Conservation (phyloP, 2,329 filamentous ascomycete species). For the Fusarium falciforme region DNA sequence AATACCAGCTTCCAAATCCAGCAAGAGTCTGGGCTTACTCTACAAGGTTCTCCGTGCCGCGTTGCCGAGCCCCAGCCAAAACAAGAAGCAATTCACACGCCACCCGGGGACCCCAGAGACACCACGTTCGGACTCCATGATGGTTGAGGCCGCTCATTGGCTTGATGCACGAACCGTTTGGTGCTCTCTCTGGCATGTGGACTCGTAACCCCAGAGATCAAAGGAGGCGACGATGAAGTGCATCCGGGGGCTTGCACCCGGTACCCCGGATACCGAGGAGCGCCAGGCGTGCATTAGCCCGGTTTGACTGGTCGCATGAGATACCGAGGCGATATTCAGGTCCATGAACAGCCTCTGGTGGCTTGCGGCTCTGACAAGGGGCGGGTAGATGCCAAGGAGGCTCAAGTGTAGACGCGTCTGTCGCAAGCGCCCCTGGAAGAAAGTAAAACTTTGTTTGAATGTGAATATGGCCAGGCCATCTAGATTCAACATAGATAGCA, state of each 20-base stretch:
- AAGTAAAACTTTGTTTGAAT: not conserved
- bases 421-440: not conserved
- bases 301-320: not conserved
- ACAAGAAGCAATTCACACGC: not conserved
- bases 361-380: not conserved
- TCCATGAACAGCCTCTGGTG: not conserved
- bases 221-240: not conserved
- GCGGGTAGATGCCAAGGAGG: not conserved
- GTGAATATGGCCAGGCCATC: not conserved
- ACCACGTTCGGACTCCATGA: not conserved
- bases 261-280: constrained; percentile 17
- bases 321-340: constrained; percentile 9
- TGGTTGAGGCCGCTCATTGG: constrained; percentile 11
- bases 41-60: not conserved
- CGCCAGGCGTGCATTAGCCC: constrained; percentile 2
- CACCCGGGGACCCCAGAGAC: not conserved
- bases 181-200: not conserved
- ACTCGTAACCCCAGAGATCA: not conserved
- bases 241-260: not conserved
- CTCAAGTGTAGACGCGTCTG: not conserved
- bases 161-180: not conserved
- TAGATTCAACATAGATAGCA: not conserved
- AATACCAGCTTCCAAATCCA: not conserved
- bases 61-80: not conserved
- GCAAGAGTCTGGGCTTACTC: not conserved